Evolutionary conservation across 306 rosid species (phyloP), one percentile per base, ranked within the genome.

Genomic region (Geum urbanum): DNA sequence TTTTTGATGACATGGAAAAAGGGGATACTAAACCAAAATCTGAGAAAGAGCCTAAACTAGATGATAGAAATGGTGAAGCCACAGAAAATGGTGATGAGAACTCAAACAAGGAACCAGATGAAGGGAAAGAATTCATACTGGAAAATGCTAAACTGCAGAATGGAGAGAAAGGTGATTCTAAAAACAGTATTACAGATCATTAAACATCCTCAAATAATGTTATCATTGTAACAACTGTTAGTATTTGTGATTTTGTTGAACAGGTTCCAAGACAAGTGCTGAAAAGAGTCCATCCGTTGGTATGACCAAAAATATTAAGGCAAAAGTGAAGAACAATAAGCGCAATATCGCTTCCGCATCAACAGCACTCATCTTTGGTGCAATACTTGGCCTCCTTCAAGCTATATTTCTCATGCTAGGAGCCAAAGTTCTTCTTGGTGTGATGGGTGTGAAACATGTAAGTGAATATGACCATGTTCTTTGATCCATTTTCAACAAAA

Each of bases 341-440:
- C 20, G 74, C 16, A 89, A 83, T 50, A 84, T 94, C 41, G 97
- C 97, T 60, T 89, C 99, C 48, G 99, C 99, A 44, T 83, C 99
- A 52, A 91, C 99, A 19, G 97, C 99, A n/a, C 81, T 94, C 63
- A 87, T 91, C 43, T 91, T 94, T 70, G 99, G 97, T 35, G 35
- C 82, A 63, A 71, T 87, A 43, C 91, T 94, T 48, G 99, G 99
- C 45, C 87, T 91, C 14, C 41, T 91, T 51, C 99, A 94, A 84
- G 89, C 96, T 45, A 69, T 81, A 70, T 78, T 83, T 15, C 97
- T 94, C 71, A 51, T 87, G 63, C 79, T 87, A 66, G 86, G 83
- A 22, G 90, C 99, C 74, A 89, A 76, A 72, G 82, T 84, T 80
- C 84, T 94, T 43, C 75, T 94, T 79, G 81, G 84, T 43, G 86